These are phyloP conservation scores for Saturnispora sekii DNA, from an alignment of 805 yeast genomes.

Conservation along the genomic window DNA sequence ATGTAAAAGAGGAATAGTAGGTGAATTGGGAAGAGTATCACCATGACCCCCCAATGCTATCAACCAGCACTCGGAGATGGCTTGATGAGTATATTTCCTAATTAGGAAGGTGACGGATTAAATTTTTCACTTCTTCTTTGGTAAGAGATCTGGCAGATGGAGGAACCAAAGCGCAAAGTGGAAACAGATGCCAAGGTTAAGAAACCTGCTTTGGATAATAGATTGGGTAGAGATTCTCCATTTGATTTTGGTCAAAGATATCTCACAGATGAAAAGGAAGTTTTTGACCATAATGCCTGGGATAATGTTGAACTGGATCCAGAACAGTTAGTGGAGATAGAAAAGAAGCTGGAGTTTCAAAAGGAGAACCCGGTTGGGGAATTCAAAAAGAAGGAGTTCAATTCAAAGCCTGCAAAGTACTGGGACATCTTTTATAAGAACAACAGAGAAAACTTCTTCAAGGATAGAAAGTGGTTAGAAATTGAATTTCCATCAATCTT, in stretches of 20 bases:
- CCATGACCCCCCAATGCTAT: background rate
- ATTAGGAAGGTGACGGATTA: slow-evolving; percentile 2
- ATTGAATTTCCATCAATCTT: slow-evolving; percentile 86
- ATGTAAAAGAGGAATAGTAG: background rate
- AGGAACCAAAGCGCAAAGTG: background rate
- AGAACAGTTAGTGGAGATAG: slow-evolving; percentile 48
- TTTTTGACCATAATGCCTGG: slow-evolving; percentile 91
- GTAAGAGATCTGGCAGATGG: background rate
- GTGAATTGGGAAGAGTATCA: background rate
- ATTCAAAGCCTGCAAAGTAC: slow-evolving; percentile 80
- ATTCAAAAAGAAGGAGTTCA: slow-evolving; percentile 69
- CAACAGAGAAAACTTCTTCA: slow-evolving; percentile 88
- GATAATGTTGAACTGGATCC: slow-evolving; percentile 98
- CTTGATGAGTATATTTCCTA: slow-evolving; percentile 7
- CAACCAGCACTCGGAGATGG: slow-evolving; percentile 4
- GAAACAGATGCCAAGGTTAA: background rate
- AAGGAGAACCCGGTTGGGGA: slow-evolving; percentile 78
- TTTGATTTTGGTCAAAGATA: slow-evolving; percentile 86
- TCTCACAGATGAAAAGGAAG: slow-evolving; percentile 63
- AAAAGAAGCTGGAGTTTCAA: slow-evolving; percentile 65
- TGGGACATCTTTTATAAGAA: slow-evolving; percentile 94
- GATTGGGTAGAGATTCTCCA: slow-evolving; percentile 80
- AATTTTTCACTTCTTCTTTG: background rate
- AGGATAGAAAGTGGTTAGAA: slow-evolving; percentile 92
- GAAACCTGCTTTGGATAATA: slow-evolving; percentile 41